Percentiles rank a stretch among this genome's conserved stretches.
Conservation (phyloP, 2,329 filamentous ascomycete species). For the Alternaria sp. region DNA sequence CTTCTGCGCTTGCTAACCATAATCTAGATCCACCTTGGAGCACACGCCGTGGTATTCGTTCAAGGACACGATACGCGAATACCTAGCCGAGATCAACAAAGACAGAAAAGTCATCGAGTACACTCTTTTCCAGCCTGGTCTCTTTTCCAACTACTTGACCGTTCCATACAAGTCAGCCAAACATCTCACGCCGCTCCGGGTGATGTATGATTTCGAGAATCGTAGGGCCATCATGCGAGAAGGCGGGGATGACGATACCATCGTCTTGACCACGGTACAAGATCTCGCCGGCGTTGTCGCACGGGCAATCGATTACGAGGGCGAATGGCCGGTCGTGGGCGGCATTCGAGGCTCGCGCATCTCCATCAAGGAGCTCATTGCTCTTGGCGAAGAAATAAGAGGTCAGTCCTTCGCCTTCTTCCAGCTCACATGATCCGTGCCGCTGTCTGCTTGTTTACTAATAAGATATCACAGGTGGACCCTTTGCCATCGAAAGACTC, state of each 20-base stretch:
- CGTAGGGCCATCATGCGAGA: slow-evolving; percentile 4
- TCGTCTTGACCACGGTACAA: slow-evolving; percentile 24
- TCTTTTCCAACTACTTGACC: slow-evolving; percentile 61
- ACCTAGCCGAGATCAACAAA: slow-evolving; percentile 59
- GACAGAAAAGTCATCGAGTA: slow-evolving; percentile 60
- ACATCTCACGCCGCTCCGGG: slow-evolving; percentile 44
- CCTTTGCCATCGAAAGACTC: slow-evolving; percentile 53
- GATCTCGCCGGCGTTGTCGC: slow-evolving; percentile 25
- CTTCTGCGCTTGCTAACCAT: neutral
- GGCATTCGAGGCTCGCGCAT: slow-evolving; percentile 20
- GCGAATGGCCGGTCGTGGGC: slow-evolving; percentile 27
- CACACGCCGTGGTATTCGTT: slow-evolving; percentile 57
- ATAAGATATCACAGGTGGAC: slow-evolving; percentile 35
- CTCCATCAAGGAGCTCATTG: slow-evolving; percentile 6
- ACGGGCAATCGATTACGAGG: slow-evolving; percentile 22
- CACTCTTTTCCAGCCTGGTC: slow-evolving; percentile 59
- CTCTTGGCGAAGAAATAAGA: slow-evolving; percentile 21
- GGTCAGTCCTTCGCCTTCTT: slow-evolving; percentile 5
- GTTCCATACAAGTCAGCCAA: slow-evolving; percentile 55
- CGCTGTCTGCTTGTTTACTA: neutral
- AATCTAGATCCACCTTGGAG: too few species aligned
- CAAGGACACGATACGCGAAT: slow-evolving; percentile 56
- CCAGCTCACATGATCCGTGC: neutral
- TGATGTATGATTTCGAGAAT: neutral
- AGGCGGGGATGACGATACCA: slow-evolving; percentile 43